phyloP scores from a whole-genome alignment of 345 rosid genomes.

The Ricinus communis region DNA sequence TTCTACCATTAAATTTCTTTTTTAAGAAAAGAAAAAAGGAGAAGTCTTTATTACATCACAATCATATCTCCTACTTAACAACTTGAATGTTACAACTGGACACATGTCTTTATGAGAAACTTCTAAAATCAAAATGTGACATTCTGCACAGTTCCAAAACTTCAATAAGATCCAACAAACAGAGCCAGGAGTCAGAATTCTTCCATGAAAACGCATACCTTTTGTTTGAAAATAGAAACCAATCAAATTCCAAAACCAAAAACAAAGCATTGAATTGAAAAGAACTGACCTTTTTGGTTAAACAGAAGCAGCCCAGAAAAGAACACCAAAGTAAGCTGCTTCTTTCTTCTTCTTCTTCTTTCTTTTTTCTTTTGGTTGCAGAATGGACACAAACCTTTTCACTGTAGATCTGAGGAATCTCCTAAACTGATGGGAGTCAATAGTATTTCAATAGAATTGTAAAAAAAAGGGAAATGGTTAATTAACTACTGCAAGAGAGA shows the following conservation, averaged over 20 bases:
- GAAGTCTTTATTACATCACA: background rate
- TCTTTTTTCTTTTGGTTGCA: background rate
- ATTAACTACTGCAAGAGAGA: slow-evolving; percentile 23
- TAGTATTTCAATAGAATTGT: slow-evolving; percentile 35
- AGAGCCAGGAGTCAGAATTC: slow-evolving; percentile 11
- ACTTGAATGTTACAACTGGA: background rate
- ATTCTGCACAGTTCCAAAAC: background rate
- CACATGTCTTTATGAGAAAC: no score
- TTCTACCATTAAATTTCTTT: background rate
- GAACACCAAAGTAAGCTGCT: slow-evolving; percentile 10
- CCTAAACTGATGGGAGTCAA: slow-evolving; percentile 42
- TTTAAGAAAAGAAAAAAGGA: no score
- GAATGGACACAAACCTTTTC: slow-evolving; percentile 25
- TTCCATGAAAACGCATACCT: background rate
- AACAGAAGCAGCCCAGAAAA: slow-evolving; percentile 24
- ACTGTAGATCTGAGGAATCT: slow-evolving; percentile 55
- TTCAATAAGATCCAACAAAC: background rate
- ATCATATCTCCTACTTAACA: background rate
- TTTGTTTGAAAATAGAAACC: no score
- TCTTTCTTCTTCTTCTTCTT: no score
- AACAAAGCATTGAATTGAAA: background rate
- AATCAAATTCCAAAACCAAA: background rate
- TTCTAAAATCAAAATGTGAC: background rate
- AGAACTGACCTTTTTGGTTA: slow-evolving; percentile 28
- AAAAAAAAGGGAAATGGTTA: slow-evolving; percentile 8